These are phyloP conservation scores for Xylariaceae sp. DNA, from an alignment of 2,329 filamentous ascomycete genomes.

Conservation along the genomic window DNA sequence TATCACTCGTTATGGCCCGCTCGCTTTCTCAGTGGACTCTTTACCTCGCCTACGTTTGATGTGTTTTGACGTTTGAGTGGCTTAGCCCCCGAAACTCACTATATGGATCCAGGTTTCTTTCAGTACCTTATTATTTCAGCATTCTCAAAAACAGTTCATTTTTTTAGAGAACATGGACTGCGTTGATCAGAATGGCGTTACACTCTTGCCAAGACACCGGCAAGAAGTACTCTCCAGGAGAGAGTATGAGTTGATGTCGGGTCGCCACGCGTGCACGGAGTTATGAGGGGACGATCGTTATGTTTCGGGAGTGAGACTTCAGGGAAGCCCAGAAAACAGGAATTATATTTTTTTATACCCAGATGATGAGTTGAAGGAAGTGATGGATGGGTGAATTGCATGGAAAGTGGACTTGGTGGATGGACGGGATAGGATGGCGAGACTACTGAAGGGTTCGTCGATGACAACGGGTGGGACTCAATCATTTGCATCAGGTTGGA, in stretches of 20 bases:
- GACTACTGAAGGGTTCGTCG: background rate
- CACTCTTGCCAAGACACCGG: background rate
- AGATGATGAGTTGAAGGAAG: slow-evolving; percentile 1
- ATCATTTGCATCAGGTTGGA: slow-evolving; percentile 9
- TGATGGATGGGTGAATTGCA: background rate
- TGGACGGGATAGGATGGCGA: slow-evolving; percentile 4
- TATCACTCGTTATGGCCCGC: background rate
- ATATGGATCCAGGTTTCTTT: background rate
- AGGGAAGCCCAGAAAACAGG: background rate
- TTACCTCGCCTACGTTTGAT: background rate
- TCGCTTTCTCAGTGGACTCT: background rate
- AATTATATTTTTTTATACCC: slow-evolving; percentile 14
- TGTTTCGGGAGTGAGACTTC: slow-evolving; percentile 3
- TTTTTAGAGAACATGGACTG: background rate
- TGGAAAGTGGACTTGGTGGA: background rate
- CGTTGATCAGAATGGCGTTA: background rate
- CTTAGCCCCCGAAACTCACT: background rate
- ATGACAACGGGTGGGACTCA: background rate
- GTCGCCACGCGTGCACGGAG: background rate
- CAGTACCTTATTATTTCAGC: background rate
- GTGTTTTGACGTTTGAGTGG: background rate
- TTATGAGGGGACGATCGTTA: slow-evolving; percentile 5
- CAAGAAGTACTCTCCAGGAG: background rate
- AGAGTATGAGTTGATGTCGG: background rate
- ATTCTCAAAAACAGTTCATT: background rate